These are phyloP conservation scores for Debaryomyces tyrocola DNA, from an alignment of 805 yeast species.

Conservation along the genomic window DNA sequence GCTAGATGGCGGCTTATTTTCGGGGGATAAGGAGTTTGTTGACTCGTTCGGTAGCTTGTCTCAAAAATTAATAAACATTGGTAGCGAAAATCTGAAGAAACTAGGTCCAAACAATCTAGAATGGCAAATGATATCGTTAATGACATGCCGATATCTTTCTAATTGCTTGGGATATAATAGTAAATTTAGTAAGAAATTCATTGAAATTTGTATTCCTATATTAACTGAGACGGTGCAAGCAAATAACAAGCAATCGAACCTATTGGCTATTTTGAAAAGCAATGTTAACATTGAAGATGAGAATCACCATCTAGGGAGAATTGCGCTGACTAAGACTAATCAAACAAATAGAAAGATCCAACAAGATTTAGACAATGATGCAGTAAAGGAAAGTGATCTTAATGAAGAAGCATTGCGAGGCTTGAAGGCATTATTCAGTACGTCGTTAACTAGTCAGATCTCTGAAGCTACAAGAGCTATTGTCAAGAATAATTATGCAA, in stretches of 20 bases:
- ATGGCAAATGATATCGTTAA: conserved; percentile 46
- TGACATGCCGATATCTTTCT: conserved; percentile 40
- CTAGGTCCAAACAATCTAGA: conserved; percentile 35
- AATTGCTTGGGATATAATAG: conserved; percentile 36
- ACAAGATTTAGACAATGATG: conserved; percentile 32
- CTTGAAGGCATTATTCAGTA: conserved; percentile 61
- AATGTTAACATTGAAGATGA: conserved; percentile 28
- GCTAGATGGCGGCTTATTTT: conserved; percentile 61
- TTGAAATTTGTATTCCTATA: conserved; percentile 36
- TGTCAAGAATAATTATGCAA: conserved; percentile 37
- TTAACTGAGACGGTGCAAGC: conserved; percentile 34
- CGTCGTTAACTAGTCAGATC: conserved; percentile 62
- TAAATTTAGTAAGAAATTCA: conserved; percentile 26
- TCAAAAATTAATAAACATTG: conserved; percentile 16
- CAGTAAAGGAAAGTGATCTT: conserved; percentile 38
- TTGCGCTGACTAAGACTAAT: conserved; percentile 22
- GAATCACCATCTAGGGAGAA: conserved; percentile 24
- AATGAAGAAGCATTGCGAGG: conserved; percentile 49
- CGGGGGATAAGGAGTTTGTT: conserved; percentile 63
- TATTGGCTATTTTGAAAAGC: conserved; percentile 23
- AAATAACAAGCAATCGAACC: conserved; percentile 15
- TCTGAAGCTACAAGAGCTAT: conserved; percentile 55
- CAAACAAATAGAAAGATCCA: conserved; percentile 5
- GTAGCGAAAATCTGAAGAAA: conserved; percentile 6
- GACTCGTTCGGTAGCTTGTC: conserved; percentile 41